phyloP scores from a whole-genome alignment of 2,329 filamentous ascomycete genomes.

The Stemphylium beticola region DNA sequence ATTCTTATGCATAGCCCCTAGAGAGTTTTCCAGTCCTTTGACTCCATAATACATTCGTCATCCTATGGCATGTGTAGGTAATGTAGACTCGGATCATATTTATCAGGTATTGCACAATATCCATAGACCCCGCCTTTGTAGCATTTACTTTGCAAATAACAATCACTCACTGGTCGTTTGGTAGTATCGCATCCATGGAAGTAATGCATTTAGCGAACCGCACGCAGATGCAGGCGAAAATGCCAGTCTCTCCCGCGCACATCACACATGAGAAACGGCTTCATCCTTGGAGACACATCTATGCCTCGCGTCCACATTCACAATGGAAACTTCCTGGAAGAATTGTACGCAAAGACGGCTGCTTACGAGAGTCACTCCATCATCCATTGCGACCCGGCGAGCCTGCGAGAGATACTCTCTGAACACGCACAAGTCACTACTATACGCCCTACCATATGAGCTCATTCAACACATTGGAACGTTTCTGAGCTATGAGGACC shows the following conservation, averaged over 20 bases:
- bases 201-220: neutral
- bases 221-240: neutral
- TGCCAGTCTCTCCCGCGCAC: neutral
- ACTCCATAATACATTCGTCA: too few relatives aligned
- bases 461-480: neutral
- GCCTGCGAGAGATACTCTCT: neutral
- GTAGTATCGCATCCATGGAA: neutral
- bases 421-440: neutral
- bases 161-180: neutral
- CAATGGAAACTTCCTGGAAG: neutral
- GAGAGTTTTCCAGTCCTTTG: too few relatives aligned
- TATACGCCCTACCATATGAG: constrained; percentile 4
- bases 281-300: neutral
- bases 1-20: too few relatives aligned
- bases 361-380: neutral
- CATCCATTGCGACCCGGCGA: neutral
- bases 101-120: neutral
- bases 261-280: neutral
- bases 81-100: too few relatives aligned
- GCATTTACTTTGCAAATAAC: neutral
- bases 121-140: neutral
- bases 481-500: neutral
- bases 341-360: neutral
- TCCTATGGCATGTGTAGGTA: too few relatives aligned
- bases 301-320: neutral